Base-by-base conservation (phyloP, 2,329 filamentous ascomycete species). In the Ophiostoma tasmaniense region DNA sequence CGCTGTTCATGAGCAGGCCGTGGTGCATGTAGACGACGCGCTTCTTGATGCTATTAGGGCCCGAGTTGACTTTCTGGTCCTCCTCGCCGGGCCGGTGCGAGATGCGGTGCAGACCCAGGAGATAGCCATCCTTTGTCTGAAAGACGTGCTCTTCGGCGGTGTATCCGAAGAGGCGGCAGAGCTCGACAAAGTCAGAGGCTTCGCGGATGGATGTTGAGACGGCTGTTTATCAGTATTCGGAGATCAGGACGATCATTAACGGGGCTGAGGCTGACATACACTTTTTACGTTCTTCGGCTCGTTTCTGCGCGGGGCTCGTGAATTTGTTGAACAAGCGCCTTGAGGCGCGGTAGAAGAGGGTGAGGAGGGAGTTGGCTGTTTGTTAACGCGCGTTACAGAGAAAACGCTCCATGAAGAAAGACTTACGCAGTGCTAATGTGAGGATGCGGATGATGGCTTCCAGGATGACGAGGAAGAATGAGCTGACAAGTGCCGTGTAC, bases 1-100 rank as follows among this genome's bases (percentile, higher is more conserved):
- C 95, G 74, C 93, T 97, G 79, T 97, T 98, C 95, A 99, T 99
- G 76, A 99, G 85, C 70, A 99, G 84, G 10, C 94, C 95, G 78
- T 99, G 95, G 76, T 99, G 95, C 72, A 99, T 82, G 77, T 98
- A 99, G 7, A 95, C 89, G 66, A 98, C 91, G 74, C 89, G 90
- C 81, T 97, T 97, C 78, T 85, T 85, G 35, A 90, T 74, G 74
- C 89, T 89, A 45, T 84, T 83, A 0, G 84, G 83, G 0, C 90
- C 90, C 66, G 83, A 81, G 76, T 97, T 97, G 74, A 97, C 90
- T 72, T 87, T 86, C 68, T 84, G 80, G n/a, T 87, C 86, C 76
- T 95, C 91, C 77, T 97, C 92, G 13, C 92, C 92, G 74, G 88
- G 90, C 70, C 85, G 87, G 86, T 90, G 96, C 25, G 91, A 91